These are phyloP conservation scores for Pugionium cornutum DNA, from an alignment of 345 rosid species.

Conservation along the genomic window DNA sequence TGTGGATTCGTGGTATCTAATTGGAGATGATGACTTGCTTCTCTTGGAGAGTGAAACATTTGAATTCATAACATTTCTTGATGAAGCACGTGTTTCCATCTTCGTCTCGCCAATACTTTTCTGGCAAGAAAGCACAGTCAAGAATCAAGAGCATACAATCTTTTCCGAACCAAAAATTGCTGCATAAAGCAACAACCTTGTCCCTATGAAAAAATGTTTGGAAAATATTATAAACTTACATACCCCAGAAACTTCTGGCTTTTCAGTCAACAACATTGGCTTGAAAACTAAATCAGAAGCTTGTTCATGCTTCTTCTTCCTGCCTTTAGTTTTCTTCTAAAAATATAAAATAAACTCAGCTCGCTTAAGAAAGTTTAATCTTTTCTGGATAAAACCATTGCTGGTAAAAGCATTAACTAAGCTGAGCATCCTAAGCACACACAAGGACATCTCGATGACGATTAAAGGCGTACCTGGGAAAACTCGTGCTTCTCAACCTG, in stretches of 20 bases:
- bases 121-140: not conserved
- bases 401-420: not conserved
- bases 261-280: constrained; percentile 32
- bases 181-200: not conserved
- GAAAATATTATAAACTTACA: not conserved
- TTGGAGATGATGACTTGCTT: not conserved
- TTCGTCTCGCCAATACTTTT: constrained; percentile 15
- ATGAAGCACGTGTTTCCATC: not conserved
- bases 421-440: not conserved
- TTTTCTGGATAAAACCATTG: constrained; percentile 6
- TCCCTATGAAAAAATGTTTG: not conserved
- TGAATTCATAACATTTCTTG: constrained; percentile 9
- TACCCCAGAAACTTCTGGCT: constrained; percentile 30
- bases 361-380: not conserved
- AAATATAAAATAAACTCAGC: not conserved
- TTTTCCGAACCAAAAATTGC: not conserved
- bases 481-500: not conserved
- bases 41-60: not conserved
- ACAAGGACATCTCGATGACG: not conserved
- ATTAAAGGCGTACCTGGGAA: constrained; percentile 12
- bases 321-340: constrained; percentile 14
- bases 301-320: constrained; percentile 9
- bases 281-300: constrained; percentile 26
- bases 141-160: constrained; percentile 1
- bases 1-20: not conserved